Conservation (phyloP, 352 stramenopile species). For the Globisporangium okanoganense region DNA sequence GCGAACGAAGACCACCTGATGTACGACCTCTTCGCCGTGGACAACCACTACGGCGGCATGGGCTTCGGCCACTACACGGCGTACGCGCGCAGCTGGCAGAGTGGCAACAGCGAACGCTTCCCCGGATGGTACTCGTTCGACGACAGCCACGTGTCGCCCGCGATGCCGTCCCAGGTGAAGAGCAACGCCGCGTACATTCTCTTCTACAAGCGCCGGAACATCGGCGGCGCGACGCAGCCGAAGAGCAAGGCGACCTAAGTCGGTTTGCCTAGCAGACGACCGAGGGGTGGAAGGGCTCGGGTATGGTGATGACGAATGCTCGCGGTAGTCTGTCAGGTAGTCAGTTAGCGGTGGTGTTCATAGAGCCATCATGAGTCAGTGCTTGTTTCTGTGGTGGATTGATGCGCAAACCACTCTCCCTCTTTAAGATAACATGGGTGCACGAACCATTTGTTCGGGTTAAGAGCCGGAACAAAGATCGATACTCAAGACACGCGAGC, state of each 20-base stretch:
- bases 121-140: slow-evolving; percentile 84
- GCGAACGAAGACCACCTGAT: slow-evolving; percentile 32
- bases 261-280: background rate
- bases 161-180: slow-evolving; percentile 57
- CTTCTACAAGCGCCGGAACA: slow-evolving; percentile 80
- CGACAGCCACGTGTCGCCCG: slow-evolving; percentile 68
- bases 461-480: too few species aligned
- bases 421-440: background rate
- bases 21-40: slow-evolving; percentile 89
- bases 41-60: slow-evolving; percentile 89
- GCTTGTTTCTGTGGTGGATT: too few species aligned
- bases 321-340: background rate
- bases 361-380: slow-evolving; percentile 4
- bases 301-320: background rate
- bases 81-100: slow-evolving; percentile 70
- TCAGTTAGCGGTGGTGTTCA: background rate
- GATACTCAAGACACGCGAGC: too few species aligned
- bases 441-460: background rate
- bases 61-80: slow-evolving; percentile 91
- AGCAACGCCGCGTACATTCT: slow-evolving; percentile 85
- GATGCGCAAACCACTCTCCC: too few species aligned
- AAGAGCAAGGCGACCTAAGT: background rate
- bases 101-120: slow-evolving; percentile 46
- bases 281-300: background rate
- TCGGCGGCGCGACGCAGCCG: slow-evolving; percentile 11